Conservation (phyloP, 768 basidiomycete species). For the Fomitopsis pulvina region DNA sequence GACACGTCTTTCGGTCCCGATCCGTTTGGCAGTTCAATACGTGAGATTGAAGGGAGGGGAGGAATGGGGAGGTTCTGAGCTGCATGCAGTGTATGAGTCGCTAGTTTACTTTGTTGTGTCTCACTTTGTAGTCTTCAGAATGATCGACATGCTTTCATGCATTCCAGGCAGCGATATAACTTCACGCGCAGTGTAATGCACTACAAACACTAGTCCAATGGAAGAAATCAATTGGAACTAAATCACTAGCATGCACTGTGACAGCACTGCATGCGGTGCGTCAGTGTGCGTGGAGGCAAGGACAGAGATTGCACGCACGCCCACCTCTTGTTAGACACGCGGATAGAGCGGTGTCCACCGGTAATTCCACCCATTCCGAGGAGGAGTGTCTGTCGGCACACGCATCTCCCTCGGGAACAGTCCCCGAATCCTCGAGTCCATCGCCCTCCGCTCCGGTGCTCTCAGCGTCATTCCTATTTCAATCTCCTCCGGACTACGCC, state of each 20-base stretch:
- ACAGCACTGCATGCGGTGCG: neutral
- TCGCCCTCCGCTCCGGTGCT: slow-evolving; percentile 57
- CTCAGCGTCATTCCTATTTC: slow-evolving; percentile 56
- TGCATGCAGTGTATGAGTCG: neutral
- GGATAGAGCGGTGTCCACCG: slow-evolving; percentile 56
- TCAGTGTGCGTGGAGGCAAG: neutral
- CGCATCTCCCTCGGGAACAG: slow-evolving; percentile 85
- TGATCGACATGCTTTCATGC: neutral
- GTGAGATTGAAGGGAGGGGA: slow-evolving; percentile 7
- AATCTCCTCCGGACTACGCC: slow-evolving; percentile 48
- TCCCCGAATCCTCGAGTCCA: slow-evolving; percentile 74
- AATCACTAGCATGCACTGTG: neutral
- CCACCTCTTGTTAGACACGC: slow-evolving; percentile 4
- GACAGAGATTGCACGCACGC: neutral
- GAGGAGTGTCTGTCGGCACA: slow-evolving; percentile 81
- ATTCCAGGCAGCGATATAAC: neutral
- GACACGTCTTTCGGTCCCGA: slow-evolving; percentile 6
- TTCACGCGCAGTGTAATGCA: neutral
- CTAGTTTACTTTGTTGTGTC: neutral
- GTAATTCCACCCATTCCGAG: slow-evolving; percentile 78
- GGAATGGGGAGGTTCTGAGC: slow-evolving; percentile 4
- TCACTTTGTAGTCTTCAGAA: neutral
- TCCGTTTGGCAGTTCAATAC: slow-evolving; percentile 8
- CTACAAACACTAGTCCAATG: neutral
- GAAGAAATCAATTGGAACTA: neutral